These are phyloP conservation scores for Tulasnella sp. DNA, from an alignment of 768 basidiomycete genomes.

Conservation along the genomic window DNA sequence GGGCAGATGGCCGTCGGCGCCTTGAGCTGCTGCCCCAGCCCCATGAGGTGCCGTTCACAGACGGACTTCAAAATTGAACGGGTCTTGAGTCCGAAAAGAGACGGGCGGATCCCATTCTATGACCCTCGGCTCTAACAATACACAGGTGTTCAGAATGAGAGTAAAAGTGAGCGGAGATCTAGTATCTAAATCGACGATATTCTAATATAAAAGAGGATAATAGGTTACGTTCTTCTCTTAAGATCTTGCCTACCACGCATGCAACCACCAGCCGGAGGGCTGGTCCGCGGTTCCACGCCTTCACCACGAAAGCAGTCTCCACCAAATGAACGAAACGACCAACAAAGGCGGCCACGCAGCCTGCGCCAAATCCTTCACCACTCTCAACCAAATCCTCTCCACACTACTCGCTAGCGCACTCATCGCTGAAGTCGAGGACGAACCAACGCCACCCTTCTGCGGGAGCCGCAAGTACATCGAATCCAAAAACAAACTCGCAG, in stretches of 20 bases:
- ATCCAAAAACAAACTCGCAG: background rate
- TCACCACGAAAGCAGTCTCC: constrained; percentile 24
- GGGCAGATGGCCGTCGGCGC: no score
- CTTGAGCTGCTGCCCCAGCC: no score
- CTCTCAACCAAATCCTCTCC: constrained; percentile 18
- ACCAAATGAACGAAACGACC: constrained; percentile 23
- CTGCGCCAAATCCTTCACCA: constrained; percentile 21
- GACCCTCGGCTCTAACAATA: no score
- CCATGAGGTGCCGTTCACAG: no score
- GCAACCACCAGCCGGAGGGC: background rate
- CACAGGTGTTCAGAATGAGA: no score
- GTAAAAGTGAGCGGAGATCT: no score
- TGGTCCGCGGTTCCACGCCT: no score
- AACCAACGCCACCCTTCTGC: background rate
- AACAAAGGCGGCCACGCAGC: constrained; percentile 27
- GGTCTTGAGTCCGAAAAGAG: no score
- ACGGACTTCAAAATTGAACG: no score
- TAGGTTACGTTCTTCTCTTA: background rate
- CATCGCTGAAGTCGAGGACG: background rate
- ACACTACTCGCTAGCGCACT: background rate
- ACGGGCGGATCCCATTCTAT: no score
- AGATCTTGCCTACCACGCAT: background rate
- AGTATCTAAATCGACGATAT: no score
- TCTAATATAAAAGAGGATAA: no score
- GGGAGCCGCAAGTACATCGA: background rate